A percentile compares a stretch with the other conserved stretches of the same genome.
These are phyloP conservation scores for Rostrohypoxylon terebratum DNA, from an alignment of 495 filamentous ascomycete species.

Conservation along the genomic window DNA sequence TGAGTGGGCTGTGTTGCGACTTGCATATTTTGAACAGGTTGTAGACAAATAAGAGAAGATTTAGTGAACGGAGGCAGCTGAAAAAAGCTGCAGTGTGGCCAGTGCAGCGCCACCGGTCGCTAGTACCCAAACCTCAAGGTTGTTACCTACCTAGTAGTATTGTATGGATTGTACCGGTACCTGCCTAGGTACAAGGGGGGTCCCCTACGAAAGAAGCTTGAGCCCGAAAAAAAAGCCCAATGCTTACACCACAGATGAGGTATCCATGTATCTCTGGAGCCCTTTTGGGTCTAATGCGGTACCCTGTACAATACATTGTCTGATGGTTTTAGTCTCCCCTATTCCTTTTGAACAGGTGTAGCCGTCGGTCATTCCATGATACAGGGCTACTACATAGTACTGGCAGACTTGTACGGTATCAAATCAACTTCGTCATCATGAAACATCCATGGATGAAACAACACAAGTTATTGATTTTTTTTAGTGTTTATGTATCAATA, in stretches of 20 bases:
- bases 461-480: constrained; percentile 3
- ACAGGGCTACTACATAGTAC: not conserved
- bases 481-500: not conserved
- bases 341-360: constrained; percentile 22
- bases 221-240: constrained; percentile 4
- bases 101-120: constrained; percentile 55
- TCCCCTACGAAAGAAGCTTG: constrained; percentile 4
- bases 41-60: constrained; percentile 51
- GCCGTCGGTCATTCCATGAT: not conserved
- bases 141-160: too few species aligned
- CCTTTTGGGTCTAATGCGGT: not conserved
- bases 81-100: constrained; percentile 60
- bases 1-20: constrained; percentile 59
- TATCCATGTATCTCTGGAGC: constrained; percentile 21
- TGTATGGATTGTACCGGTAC: constrained; percentile 43
- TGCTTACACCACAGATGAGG: constrained; percentile 3
- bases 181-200: constrained; percentile 7
- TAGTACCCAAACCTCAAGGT: constrained; percentile 27
- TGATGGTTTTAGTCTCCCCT: constrained; percentile 29
- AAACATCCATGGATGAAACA: constrained; percentile 14
- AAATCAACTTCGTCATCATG: constrained; percentile 13
- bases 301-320: constrained; percentile 12
- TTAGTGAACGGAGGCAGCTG: constrained; percentile 57
- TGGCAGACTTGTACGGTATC: not conserved
- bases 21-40: constrained; percentile 56